Conservation (phyloP, 352 stramenopile species). For the Lagenidium giganteum region DNA sequence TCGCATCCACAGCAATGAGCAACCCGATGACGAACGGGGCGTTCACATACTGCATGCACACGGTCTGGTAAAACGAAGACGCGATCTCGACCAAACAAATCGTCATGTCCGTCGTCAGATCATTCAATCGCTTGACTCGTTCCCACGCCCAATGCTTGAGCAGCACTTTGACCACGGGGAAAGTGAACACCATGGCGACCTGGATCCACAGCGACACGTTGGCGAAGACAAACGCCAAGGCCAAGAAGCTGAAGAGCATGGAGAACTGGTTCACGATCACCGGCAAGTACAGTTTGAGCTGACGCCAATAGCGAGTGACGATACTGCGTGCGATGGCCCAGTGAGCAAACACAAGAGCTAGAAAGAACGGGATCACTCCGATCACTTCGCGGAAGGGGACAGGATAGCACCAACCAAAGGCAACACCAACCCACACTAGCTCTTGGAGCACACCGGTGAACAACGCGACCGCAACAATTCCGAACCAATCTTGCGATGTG, state of each 20-base stretch:
- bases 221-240: constrained; percentile 5
- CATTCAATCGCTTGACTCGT: neutral
- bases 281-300: constrained; percentile 5
- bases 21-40: neutral
- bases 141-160: neutral
- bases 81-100: constrained; percentile 3
- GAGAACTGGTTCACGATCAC: constrained; percentile 10
- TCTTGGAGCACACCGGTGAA: constrained; percentile 3
- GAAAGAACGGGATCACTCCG: constrained; percentile 1
- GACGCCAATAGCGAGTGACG: neutral
- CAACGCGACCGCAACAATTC: neutral
- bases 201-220: neutral
- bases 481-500: no score
- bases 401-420: constrained; percentile 13
- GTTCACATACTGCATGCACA: neutral
- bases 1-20: neutral
- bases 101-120: neutral
- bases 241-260: constrained; percentile 13
- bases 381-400: constrained; percentile 16
- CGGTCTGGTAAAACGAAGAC: neutral
- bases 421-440: constrained; percentile 2
- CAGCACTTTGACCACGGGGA: neutral
- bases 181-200: constrained; percentile 1
- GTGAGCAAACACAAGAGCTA: constrained; percentile 2
- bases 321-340: no score